These are phyloP conservation scores for Jamesozyma lodderae DNA, from an alignment of 805 yeast genomes.

Conservation along the genomic window DNA sequence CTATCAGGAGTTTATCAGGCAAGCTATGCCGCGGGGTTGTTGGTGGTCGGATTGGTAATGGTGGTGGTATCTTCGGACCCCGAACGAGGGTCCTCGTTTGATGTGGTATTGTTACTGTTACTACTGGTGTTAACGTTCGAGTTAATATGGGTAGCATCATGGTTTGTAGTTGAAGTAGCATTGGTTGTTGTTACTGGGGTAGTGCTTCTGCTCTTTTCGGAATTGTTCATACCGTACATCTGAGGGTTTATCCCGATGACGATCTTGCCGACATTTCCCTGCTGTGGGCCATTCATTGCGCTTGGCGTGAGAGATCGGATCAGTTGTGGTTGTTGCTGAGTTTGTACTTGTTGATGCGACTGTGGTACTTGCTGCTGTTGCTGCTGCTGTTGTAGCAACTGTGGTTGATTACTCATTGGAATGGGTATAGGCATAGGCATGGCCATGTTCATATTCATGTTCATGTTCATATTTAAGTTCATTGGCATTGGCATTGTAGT, in stretches of 20 bases:
- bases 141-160: not conserved
- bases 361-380: not conserved
- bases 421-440: not conserved
- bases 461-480: not conserved
- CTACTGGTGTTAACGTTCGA: not conserved
- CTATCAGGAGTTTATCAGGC: too few relatives aligned
- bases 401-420: too few relatives aligned
- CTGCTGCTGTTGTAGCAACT: too few relatives aligned
- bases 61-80: too few relatives aligned
- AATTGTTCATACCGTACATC: not conserved
- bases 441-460: too few relatives aligned
- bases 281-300: too few relatives aligned
- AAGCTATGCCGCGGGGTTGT: not conserved
- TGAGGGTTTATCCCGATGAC: slow-evolving; percentile 1
- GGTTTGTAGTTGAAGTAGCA: too few relatives aligned
- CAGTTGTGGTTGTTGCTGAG: not conserved
- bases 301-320: too few relatives aligned
- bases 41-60: slow-evolving; percentile 2
- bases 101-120: slow-evolving; percentile 4
- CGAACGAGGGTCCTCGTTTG: too few relatives aligned
- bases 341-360: not conserved
- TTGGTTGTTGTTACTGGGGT: not conserved
- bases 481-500: not conserved
- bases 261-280: not conserved
- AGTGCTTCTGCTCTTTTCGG: not conserved